Evolutionary conservation across 805 yeast genomes (phyloP), one percentile per base, ranked within the genome.

Genomic region (Metschnikowia corniflorae): DNA sequence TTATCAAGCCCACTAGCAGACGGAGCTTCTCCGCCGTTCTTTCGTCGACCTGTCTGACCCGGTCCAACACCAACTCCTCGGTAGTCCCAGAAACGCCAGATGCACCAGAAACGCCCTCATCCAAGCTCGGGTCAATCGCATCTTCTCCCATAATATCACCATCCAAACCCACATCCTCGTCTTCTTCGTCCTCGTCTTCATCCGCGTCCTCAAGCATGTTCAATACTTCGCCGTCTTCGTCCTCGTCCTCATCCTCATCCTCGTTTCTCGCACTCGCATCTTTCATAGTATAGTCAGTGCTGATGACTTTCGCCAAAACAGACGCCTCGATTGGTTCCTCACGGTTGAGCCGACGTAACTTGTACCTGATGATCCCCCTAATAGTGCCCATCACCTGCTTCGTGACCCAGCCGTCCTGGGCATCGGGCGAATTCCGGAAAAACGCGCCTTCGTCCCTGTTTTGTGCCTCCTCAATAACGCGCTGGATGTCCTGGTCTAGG

Each of bases 361-460:
- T 88, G 50, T 83, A 82, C 48, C 86, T 71, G 40, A 87, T 71
- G 14, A 89, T 71, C 33, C 79, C 68, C 49, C 96, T 71, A 3
- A 87, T 62, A 19, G 79, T 77, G 18, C 74, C 71, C 51, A 87
- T 68, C 3, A 80, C 77, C 28, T 77, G 69, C 43, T 71, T 74
- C 35, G 71, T 71, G 42, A 77, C 73, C 97, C 97, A 91, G 1
- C 97, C 97, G 37, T 81, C 83, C 31, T 74, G 73, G 40, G 73
- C 75, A 41, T 78, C 80, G 16, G 51, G 51, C 17, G 38, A 20
- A 1, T 47, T 52, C 1, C 61, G 35, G 39, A 54, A 52, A 27
- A 77, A 72, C 24, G n/a, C 9, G 3, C n/a, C n/a, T 8, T 51
- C 54, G 25, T 53, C 46, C 60, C 13, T 70, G 59, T 8, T 54